Percentiles rank a stretch among this genome's conserved stretches.
Conservation (phyloP, 108 stramenopile genomes). For the Nitzschia sp. region DNA sequence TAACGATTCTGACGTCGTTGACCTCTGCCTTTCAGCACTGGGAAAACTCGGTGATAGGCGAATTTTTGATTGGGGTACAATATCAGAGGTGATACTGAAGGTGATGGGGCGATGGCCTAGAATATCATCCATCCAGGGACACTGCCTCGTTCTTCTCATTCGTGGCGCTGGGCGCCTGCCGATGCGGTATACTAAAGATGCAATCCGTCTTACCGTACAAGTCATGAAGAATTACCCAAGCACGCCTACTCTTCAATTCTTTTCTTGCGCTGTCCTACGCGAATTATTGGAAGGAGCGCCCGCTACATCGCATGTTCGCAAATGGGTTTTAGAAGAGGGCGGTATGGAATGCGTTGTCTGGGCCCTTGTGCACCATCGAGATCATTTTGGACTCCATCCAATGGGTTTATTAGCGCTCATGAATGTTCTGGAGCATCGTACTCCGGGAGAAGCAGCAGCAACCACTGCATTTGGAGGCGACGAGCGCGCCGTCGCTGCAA, state of each 20-base stretch:
- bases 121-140: neutral
- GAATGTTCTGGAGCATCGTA: constrained; percentile 15
- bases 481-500: neutral
- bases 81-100: neutral
- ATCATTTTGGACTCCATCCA: constrained; percentile 4
- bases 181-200: neutral
- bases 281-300: neutral
- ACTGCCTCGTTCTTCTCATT: constrained; percentile 6
- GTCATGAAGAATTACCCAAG: constrained; percentile 8
- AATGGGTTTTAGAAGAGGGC: neutral
- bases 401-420: constrained; percentile 7
- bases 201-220: neutral
- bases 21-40: constrained; percentile 11
- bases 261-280: constrained; percentile 9
- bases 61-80: neutral
- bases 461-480: constrained; percentile 16
- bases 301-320: neutral
- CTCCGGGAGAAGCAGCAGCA: neutral
- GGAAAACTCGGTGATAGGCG: constrained; percentile 4
- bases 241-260: constrained; percentile 1
- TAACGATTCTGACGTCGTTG: constrained; percentile 8
- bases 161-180: neutral
- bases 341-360: constrained; percentile 8
- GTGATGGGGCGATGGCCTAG: neutral
- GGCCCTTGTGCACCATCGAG: constrained; percentile 3